Evolutionary conservation across 495 filamentous ascomycete species (phyloP), one percentile per base, ranked within the genome.

Genomic region (Penicillium macrosclerotiorum): DNA sequence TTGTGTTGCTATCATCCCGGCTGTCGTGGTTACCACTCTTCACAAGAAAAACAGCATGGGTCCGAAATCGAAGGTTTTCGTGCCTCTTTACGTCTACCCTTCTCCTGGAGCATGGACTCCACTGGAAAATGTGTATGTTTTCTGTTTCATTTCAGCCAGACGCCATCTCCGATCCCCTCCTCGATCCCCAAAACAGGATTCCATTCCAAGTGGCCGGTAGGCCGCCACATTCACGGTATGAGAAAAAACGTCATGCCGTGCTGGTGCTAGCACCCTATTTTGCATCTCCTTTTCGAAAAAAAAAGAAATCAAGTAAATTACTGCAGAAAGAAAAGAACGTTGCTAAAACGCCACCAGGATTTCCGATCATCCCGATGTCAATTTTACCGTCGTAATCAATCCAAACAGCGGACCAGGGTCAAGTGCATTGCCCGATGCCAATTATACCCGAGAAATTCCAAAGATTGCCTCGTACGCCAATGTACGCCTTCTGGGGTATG

Each of bases 21-120:
- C 68, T 6, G 61, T 63, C 11, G 63, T 71, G 25, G 57, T 69
- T 41, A 57, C 62, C 12, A 55, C 60, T 12, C 50, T 62, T 13
- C 60, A 41, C 51, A 66, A 65, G 43, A 52, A 68, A 39, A 62
- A 54, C 62, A 63, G 41, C 48, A 71, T 72, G 69, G 65, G 67
- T 25, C 68, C 67, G 2, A 73, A 68, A 57, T 65, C 68, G 19
- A 67, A 60, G 38, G 63, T 79, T 27, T 64, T 80, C 38, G 63
- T 81, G 17, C 77, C 77, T 39, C 72, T 81, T 29, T 81, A 81
- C 63, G 68, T 79, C 35, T 81, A 81, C 55, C 77, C 77, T 34
- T 51, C 59, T 14, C 60, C 69, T n/a, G 62, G 58, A 18, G 67
- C 76, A 20, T 81, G 77, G 77, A 49, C 63, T 49, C 74, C 76